A percentile compares a stretch with the other conserved stretches of the same genome.
Evolutionary conservation across 2,329 filamentous ascomycete genomes (phyloP).

Genomic region (Trichothecium sympodiale): DNA sequence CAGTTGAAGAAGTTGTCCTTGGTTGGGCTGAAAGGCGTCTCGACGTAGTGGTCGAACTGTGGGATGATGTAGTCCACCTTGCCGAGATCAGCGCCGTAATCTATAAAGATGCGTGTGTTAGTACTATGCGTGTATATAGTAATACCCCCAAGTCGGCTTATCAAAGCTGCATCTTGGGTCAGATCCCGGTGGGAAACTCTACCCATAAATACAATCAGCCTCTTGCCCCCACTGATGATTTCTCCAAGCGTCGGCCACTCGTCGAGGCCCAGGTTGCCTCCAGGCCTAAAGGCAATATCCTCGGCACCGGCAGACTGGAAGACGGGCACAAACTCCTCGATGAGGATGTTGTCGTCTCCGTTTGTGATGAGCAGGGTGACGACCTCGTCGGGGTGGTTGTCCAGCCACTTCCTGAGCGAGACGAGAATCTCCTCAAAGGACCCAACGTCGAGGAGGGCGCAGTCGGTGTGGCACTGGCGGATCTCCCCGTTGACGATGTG

Average conservation of each 20-base stretch:
- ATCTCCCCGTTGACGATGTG: conserved; percentile 38
- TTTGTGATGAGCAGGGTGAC: conserved; percentile 49
- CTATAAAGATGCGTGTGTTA: too few species aligned
- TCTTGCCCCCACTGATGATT: conserved; percentile 47
- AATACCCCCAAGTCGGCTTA: neutral
- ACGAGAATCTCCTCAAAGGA: conserved; percentile 37
- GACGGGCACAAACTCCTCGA: conserved; percentile 36
- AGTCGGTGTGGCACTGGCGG: conserved; percentile 50
- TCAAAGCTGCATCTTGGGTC: neutral
- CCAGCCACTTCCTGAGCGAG: conserved; percentile 46
- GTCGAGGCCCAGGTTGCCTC: conserved; percentile 21
- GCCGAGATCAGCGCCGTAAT: conserved; percentile 38
- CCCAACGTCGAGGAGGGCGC: conserved; percentile 43
- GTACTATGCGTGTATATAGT: too few species aligned
- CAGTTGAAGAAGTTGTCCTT: conserved; percentile 48
- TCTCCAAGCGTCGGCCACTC: conserved; percentile 57
- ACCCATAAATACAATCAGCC: conserved; percentile 58
- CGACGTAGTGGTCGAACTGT: conserved; percentile 53
- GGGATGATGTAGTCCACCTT: conserved; percentile 45
- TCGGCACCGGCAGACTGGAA: conserved; percentile 44
- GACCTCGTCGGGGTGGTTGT: conserved; percentile 43
- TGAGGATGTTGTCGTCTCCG: conserved; percentile 34
- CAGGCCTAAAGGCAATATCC: conserved; percentile 42
- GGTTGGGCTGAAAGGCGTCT: conserved; percentile 55
- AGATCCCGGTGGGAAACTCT: conserved; percentile 12